These are phyloP conservation scores for Ganoderma meredithae DNA, from an alignment of 1,284 basidiomycete genomes.

Conservation along the genomic window DNA sequence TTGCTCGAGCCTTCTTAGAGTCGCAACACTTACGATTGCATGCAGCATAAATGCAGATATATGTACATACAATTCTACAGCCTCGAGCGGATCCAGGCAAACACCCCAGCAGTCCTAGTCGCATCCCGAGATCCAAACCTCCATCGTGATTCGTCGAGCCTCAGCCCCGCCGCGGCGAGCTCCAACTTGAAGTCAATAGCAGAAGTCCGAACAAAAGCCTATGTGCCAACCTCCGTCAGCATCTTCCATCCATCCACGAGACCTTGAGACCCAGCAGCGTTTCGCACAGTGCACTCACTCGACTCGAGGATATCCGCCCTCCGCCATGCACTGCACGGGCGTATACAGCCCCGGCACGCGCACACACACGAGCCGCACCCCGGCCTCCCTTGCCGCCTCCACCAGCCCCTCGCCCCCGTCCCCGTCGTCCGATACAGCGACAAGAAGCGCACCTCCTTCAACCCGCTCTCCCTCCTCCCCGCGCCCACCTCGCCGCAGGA, in stretches of 20 bases:
- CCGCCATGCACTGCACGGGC: not conserved
- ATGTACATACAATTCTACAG: not conserved
- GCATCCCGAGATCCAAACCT: no score
- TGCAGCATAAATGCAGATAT: not conserved
- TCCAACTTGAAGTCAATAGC: not conserved
- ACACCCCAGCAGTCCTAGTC: no score
- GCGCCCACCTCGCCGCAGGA: not conserved
- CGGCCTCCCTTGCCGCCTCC: not conserved
- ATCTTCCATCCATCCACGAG: no score
- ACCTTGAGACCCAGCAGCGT: not conserved
- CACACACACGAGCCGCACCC: not conserved
- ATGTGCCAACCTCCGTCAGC: not conserved
- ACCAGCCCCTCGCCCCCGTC: not conserved
- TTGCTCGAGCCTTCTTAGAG: no score
- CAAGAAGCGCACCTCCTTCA: not conserved
- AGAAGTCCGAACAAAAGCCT: not conserved
- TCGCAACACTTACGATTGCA: not conserved
- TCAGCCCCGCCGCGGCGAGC: no score
- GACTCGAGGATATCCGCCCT: not conserved
- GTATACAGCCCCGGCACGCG: not conserved
- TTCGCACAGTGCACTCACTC: not conserved
- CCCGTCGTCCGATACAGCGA: not conserved
- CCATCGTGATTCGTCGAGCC: no score
- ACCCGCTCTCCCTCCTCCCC: not conserved
- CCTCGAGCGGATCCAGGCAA: not conserved